Evolutionary conservation across 805 yeast species (phyloP), one percentile per base, ranked within the genome.

Genomic region (Kuraishia hungarica): DNA sequence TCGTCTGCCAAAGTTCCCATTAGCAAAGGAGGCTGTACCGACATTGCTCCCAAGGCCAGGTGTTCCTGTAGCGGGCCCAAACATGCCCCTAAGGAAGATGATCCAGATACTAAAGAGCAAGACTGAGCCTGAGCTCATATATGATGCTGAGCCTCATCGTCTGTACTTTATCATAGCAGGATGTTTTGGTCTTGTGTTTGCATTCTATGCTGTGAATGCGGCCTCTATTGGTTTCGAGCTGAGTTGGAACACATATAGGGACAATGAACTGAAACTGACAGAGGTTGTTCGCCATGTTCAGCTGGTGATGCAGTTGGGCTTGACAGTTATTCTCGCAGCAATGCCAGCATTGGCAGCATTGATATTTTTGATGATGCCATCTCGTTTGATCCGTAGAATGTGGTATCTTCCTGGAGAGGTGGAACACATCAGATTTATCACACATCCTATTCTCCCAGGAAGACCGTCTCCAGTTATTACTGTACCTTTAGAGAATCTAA

Each of bases 71-170:
- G 87, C 88, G 2, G 81, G 86, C 1, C 76, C 78, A 43, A 62
- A 67, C 26, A 69, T 79, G 63, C 74, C 82, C 3, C 79, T 89
- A 59, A 71, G 81, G 6, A 85, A 85, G 64, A 83, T 89, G 70
- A 72, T 86, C 61, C 77, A 78, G 55, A 76, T 80, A 11, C 70
- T 89, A 57, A 73, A 77, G 57, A 28, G 50, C 29, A 81, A 84
- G 60, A 70, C 69, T 13, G 76, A 78, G 51, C 93, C 93, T 0
- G 96, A 88, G 63, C 72, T 89, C 54, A 76, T 89, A 50, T 89
- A 89, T 68, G 93, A 88, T 72, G 82, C 91, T 24, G 96, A 89
- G 68, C 88, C 94, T 0, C 96, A 89, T 65, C 73, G 87, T 55
- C 73, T 87, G 35, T 89, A 88, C 67, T 89, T 88, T 66, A 71